Evolutionary conservation across 2,329 filamentous ascomycete species (phyloP).

Genomic region (Aspergillus fijiensis): DNA sequence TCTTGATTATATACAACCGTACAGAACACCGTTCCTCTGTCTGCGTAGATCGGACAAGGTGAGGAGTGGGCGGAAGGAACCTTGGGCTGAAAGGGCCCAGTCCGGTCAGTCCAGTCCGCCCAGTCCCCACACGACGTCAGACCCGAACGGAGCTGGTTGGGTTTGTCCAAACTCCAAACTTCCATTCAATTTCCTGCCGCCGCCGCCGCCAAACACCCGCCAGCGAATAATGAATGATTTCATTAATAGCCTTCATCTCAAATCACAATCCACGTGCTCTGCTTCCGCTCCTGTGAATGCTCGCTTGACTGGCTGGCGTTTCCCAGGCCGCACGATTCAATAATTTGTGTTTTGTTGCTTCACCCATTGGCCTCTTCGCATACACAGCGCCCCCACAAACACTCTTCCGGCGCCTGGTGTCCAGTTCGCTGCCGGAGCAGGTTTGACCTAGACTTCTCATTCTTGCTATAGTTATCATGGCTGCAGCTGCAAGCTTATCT

Average conservation of each 20-base stretch:
- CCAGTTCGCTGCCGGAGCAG: not conserved
- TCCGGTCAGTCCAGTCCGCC: slow-evolving; percentile 2
- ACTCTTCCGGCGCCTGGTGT: not conserved
- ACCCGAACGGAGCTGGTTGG: slow-evolving; percentile 6
- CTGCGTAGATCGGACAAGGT: not conserved
- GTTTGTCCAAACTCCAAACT: not conserved
- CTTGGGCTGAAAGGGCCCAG: not conserved
- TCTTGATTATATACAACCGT: too few relatives aligned
- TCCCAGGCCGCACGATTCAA: not conserved
- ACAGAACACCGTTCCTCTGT: not conserved
- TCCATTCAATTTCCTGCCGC: slow-evolving; percentile 20
- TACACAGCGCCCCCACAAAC: not conserved
- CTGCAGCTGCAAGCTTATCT: slow-evolving; percentile 29
- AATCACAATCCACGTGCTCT: not conserved
- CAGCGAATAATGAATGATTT: slow-evolving; percentile 9
- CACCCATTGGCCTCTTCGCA: not conserved
- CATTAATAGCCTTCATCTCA: slow-evolving; percentile 3
- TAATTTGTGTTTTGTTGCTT: not conserved
- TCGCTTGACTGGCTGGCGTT: not conserved
- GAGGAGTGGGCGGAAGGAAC: not conserved
- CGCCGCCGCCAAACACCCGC: slow-evolving; percentile 21
- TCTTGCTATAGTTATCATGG: slow-evolving; percentile 17
- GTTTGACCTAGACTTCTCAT: not conserved
- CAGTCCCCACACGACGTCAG: slow-evolving; percentile 31
- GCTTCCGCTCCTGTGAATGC: slow-evolving; percentile 6